Base-by-base conservation (phyloP, 2,329 filamentous ascomycete species). In the Chaetothyriales sp. region DNA sequence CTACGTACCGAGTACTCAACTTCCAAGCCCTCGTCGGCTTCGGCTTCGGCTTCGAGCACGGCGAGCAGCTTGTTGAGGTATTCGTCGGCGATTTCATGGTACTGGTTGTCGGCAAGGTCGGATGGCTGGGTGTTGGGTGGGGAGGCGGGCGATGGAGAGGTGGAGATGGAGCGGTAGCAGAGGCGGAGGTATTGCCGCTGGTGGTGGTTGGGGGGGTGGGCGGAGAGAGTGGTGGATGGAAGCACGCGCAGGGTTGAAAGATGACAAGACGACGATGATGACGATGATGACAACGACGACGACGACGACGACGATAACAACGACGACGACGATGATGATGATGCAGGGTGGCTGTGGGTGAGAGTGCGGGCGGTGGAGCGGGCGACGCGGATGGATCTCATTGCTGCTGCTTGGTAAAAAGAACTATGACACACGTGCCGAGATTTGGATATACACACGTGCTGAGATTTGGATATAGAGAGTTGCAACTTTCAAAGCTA, bases 1-100 rank as follows among this genome's bases (percentile, higher is more conserved):
- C 51, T 37, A 75, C 83, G 56, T 74, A 95, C 90, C 55, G 83
- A 84, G 62, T 84, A 97, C 64, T 98, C 92, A 4, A 92, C 84
- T 60, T 98, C 92, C 5, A 95, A 70, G 50, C 89, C 85, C 0
- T 66, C 65, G 7, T 85, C 81, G 6, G 77, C 71, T 5, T 47
- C 92, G 61, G 86, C 81, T 28, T 85, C 67, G 54, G 79, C 76
- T 70, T 98, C 92, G 44, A 94, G 65, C 56, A 74, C 72, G 19
- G 67, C 65, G 44, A 78, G 65, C 33, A 85, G 67, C 25, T 70
- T 67, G 51, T 83, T 75, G 61, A 97, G 75, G 66, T 86, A 94
- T 48, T 75, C 67, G 64, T 95, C 86, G 25, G 89, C 80, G 28
- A 86, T 73, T 52, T 85, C 76, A 64, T 94, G 83, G 66, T 94